These are phyloP conservation scores for Yarrowia hollandica DNA, from an alignment of 805 yeast species.

Conservation along the genomic window DNA sequence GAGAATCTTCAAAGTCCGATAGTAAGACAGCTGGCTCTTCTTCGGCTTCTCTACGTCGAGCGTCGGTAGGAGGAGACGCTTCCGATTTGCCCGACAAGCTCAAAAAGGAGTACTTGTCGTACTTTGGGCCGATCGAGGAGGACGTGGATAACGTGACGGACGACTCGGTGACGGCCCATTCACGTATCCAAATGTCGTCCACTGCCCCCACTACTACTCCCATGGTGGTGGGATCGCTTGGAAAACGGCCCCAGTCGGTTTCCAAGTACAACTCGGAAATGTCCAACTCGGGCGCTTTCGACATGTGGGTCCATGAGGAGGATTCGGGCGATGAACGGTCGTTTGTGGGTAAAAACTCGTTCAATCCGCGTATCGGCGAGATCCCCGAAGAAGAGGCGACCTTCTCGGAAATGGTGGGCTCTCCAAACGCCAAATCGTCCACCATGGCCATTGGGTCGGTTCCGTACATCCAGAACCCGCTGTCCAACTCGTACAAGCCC, in stretches of 20 bases:
- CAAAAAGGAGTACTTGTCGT: constrained; percentile 25
- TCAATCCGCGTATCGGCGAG: constrained; percentile 23
- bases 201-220: constrained; percentile 2
- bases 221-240: constrained; percentile 21
- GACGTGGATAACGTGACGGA: constrained; percentile 10
- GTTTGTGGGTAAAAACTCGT: constrained; percentile 10
- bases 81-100: constrained; percentile 23
- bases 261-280: constrained; percentile 10
- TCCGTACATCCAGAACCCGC: constrained; percentile 17
- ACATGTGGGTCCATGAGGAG: constrained; percentile 29
- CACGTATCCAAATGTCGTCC: constrained; percentile 9
- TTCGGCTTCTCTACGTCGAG: constrained; percentile 1
- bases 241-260: not conserved
- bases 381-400: constrained; percentile 11
- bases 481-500: constrained; percentile 28
- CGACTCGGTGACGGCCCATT: constrained; percentile 5
- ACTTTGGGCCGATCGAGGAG: constrained; percentile 21
- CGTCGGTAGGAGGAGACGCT: constrained; percentile 15
- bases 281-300: constrained; percentile 4
- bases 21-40: constrained; percentile 3
- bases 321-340: not conserved
- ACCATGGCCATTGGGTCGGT: constrained; percentile 20
- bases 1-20: not conserved
- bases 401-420: constrained; percentile 10
- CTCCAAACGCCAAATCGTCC: constrained; percentile 19